Evolutionary conservation across 1,284 basidiomycete species (phyloP).

Genomic region (Macrocystidia cucumis): DNA sequence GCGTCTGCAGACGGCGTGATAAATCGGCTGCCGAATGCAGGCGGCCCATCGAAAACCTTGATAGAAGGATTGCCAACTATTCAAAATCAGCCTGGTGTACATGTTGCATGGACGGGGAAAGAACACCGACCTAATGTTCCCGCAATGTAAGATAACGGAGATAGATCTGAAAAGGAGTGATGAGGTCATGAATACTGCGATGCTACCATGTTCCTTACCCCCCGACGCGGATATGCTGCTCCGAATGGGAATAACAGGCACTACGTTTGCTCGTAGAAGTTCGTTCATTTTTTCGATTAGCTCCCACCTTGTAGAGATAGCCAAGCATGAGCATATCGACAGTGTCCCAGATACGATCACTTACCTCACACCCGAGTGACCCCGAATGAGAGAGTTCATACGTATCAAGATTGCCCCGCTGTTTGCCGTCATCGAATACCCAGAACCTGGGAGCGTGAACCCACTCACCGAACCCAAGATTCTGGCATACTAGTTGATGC

Average conservation of each 20-base stretch:
- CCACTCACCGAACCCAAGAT: constrained; percentile 59
- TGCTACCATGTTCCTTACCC: constrained; percentile 29
- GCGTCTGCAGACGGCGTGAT: constrained; percentile 62
- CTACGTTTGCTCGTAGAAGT: constrained; percentile 66
- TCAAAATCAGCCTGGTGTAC: constrained; percentile 21
- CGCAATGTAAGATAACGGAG: constrained; percentile 79
- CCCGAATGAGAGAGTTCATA: constrained; percentile 78
- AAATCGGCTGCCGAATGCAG: constrained; percentile 40
- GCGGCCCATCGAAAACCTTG: constrained; percentile 58
- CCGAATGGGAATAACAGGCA: constrained; percentile 75
- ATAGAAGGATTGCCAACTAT: constrained; percentile 70
- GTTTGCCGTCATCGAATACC: constrained; percentile 1
- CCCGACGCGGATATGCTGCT: constrained; percentile 80
- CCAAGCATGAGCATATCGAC: too few relatives aligned
- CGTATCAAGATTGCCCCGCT: constrained; percentile 77
- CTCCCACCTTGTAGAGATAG: constrained; percentile 49
- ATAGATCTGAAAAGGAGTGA: constrained; percentile 41
- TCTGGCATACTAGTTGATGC: constrained; percentile 68
- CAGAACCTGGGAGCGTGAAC: neutral
- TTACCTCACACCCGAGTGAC: constrained; percentile 70
- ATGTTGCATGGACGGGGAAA: neutral
- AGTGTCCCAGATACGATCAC: neutral
- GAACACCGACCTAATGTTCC: constrained; percentile 46
- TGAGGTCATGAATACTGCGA: neutral
- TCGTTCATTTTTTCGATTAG: constrained; percentile 74